Base-by-base conservation (phyloP, 495 filamentous ascomycete species). In the Penicillium fimorum region DNA sequence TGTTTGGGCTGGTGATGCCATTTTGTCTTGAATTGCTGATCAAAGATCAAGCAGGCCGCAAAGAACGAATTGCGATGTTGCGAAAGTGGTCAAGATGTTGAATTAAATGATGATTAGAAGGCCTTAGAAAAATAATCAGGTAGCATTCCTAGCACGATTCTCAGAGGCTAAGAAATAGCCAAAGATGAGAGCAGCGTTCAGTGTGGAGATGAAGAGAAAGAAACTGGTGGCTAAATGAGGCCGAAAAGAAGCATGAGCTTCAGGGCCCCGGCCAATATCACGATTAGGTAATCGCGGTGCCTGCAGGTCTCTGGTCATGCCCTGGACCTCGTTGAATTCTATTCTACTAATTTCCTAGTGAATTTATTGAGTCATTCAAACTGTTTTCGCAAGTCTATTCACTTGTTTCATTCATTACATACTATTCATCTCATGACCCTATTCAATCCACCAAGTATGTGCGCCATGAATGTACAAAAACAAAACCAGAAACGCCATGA, bases 1-100 rank as follows among this genome's bases (percentile, higher is more conserved):
- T 12, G 64, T 59, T 56, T 73, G 72, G 49, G 54, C 62, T 61
- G 76, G 76, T 24, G 76, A 77, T 25, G 76, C 70, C 76, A 79
- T 79, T 24, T n/a, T 65, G 33, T 46, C 8, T 41, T 10, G 20
- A 11, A 25, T 12, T 42, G 30, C 24, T 47, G 35, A 32, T 54
- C 33, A 29, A 35, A 24, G 22, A 27, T 55, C 50, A 49, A 43
- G 35, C 17, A 38, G 7, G 35, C 25, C 37, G 35, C 35, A 37
- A 55, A 25, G 57, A 38, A 48, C 42, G 46, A 48, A 43, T 50
- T 24, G 44, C 37, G 49, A 37, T 35, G 35, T 40, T 37, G 18
- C 47, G 20, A 45, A n/a, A 46, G 54, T 30, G 63, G 50, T 52
- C 15, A 44, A 27, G 17, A 53, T n/a, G 49, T 38, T 32, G 15